Percentiles rank a stretch among this genome's conserved stretches.
Conservation (phyloP, 2,329 filamentous ascomycete species). For the Colletotrichum endophyticum region DNA sequence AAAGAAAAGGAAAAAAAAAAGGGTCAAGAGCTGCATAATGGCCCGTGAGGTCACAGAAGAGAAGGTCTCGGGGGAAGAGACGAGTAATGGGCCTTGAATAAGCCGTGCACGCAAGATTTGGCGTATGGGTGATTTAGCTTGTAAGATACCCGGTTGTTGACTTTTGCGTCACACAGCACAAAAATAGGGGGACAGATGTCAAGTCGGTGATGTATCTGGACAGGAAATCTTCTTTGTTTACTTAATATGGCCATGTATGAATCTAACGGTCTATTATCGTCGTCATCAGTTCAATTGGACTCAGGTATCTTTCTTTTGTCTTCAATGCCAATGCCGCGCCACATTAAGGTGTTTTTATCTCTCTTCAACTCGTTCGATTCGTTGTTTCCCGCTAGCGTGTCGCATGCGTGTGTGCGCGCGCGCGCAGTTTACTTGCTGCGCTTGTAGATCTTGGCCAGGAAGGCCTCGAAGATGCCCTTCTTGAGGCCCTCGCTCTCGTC, state of each 20-base stretch:
- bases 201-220: background rate
- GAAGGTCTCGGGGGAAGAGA: background rate
- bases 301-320: slow-evolving; percentile 17
- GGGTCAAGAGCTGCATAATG: background rate
- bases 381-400: background rate
- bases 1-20: background rate
- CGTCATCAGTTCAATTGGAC: slow-evolving; percentile 6
- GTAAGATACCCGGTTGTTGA: slow-evolving; percentile 20
- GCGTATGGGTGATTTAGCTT: slow-evolving; percentile 9
- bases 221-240: slow-evolving; percentile 6
- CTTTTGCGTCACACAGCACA: background rate
- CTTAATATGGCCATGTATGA: slow-evolving; percentile 5
- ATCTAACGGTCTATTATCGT: slow-evolving; percentile 18
- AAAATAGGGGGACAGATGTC: background rate
- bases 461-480: slow-evolving; percentile 86
- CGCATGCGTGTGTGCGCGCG: background rate
- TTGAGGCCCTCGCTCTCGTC: slow-evolving; percentile 90
- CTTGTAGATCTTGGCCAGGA: slow-evolving; percentile 98
- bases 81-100: background rate
- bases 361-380: background rate
- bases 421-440: slow-evolving; percentile 77
- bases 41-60: background rate
- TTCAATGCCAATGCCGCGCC: background rate
- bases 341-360: background rate
- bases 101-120: background rate